phyloP scores from a whole-genome alignment of 2,329 filamentous ascomycete genomes.

The Claviceps maximensis region DNA sequence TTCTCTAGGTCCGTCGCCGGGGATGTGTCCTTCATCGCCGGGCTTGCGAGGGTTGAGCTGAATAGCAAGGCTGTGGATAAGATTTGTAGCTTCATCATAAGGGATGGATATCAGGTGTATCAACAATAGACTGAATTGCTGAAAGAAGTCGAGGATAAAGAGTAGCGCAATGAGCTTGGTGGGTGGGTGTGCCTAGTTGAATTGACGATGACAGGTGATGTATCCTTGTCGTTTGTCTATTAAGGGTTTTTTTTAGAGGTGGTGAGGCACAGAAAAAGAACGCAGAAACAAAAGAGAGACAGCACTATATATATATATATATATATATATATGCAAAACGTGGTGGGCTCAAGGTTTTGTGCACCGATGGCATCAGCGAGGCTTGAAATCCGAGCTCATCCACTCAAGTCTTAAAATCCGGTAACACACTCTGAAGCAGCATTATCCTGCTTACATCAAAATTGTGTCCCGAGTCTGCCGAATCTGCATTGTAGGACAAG shows the following conservation, averaged over 20 bases:
- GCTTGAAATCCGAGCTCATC: background rate
- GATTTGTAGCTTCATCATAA: conserved; percentile 1
- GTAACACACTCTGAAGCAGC: no score
- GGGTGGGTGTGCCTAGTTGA: no score
- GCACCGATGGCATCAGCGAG: background rate
- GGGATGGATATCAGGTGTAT: no score
- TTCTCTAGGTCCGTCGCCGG: background rate
- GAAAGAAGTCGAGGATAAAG: no score
- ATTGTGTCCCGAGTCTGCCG: no score
- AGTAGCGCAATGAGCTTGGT: background rate
- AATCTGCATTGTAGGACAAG: no score
- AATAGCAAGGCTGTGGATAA: background rate
- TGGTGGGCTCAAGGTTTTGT: background rate
- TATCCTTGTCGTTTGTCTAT: no score
- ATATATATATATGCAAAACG: background rate
- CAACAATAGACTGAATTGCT: background rate
- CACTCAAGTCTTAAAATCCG: no score
- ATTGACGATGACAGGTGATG: no score
- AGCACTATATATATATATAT: background rate
- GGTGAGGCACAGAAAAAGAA: background rate
- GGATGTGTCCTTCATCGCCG: conserved; percentile 1
- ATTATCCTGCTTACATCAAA: no score
- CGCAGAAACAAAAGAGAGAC: background rate
- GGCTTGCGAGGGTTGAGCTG: background rate
- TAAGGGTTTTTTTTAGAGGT: background rate